Percentiles rank a stretch among this genome's conserved stretches.
Evolutionary conservation across 176 grass and related monocot species (phyloP).

Genomic region (Phyllostachys edulis): DNA sequence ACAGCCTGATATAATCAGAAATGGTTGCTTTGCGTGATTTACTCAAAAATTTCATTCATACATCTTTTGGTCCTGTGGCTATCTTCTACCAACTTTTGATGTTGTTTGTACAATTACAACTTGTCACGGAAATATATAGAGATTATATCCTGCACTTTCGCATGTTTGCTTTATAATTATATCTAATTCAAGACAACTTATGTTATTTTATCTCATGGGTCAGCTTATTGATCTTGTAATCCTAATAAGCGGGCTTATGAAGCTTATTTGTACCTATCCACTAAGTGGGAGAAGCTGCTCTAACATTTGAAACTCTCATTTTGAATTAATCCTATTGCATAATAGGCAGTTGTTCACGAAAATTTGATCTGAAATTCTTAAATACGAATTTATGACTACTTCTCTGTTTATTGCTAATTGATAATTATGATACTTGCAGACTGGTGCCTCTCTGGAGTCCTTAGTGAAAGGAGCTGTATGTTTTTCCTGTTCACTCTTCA

Average conservation of each 20-base stretch:
- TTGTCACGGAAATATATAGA: neutral
- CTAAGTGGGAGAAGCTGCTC: neutral
- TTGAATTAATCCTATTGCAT: neutral
- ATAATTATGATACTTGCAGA: conserved; percentile 32
- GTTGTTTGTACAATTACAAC: conserved; percentile 8
- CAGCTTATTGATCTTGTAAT: conserved; percentile 21
- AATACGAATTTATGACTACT: conserved; percentile 6
- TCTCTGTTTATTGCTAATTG: conserved; percentile 14
- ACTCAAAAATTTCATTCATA: neutral
- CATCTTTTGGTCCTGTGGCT: neutral
- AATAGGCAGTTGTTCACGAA: neutral
- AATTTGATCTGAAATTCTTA: neutral
- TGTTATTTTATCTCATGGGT: neutral
- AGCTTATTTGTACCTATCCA: neutral
- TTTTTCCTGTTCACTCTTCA: conserved; percentile 64
- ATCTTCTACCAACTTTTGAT: neutral
- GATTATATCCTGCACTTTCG: neutral
- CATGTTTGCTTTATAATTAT: neutral
- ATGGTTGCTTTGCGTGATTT: neutral
- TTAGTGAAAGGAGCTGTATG: conserved; percentile 65
- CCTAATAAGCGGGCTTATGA: conserved; percentile 4
- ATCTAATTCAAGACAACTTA: neutral
- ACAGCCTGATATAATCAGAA: neutral
- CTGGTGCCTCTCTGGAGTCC: conserved; percentile 72
- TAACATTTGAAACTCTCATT: neutral